Evolutionary conservation across 192 early-diverging fungal genomes (phyloP).

Genomic region (Spizellomyces sp.): DNA sequence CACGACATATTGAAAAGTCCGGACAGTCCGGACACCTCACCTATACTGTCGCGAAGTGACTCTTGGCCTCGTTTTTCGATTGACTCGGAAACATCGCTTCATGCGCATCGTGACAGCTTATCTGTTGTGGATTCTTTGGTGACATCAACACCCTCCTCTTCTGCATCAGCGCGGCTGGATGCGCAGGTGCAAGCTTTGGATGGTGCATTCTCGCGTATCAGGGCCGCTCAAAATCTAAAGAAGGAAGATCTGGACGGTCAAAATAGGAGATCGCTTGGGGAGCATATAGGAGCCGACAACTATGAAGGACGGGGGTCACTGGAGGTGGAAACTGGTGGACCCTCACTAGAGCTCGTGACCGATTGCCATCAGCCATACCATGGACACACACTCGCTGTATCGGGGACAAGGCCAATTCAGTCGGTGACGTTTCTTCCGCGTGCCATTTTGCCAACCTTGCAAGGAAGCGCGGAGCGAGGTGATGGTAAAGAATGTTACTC

Average conservation of each 20-base stretch:
- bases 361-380: neutral
- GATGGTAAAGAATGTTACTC: too few relatives aligned
- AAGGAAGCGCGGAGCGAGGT: neutral
- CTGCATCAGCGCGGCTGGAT: neutral
- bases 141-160: neutral
- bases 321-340: neutral
- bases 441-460: neutral
- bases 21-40: too few relatives aligned
- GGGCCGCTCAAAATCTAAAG: conserved; percentile 1
- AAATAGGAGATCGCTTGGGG: neutral
- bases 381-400: neutral
- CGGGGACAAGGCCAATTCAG: neutral
- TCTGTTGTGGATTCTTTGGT: neutral
- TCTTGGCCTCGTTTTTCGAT: too few relatives aligned
- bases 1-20: too few relatives aligned
- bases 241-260: neutral
- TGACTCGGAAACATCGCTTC: too few relatives aligned
- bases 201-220: neutral
- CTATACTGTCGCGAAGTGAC: too few relatives aligned
- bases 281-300: neutral
- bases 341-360: conserved; percentile 2
- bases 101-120: too few relatives aligned
- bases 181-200: conserved; percentile 3
- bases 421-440: too few relatives aligned
- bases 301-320: neutral